Conservation (phyloP, 768 basidiomycete species). For the Tulasnella sp. region DNA sequence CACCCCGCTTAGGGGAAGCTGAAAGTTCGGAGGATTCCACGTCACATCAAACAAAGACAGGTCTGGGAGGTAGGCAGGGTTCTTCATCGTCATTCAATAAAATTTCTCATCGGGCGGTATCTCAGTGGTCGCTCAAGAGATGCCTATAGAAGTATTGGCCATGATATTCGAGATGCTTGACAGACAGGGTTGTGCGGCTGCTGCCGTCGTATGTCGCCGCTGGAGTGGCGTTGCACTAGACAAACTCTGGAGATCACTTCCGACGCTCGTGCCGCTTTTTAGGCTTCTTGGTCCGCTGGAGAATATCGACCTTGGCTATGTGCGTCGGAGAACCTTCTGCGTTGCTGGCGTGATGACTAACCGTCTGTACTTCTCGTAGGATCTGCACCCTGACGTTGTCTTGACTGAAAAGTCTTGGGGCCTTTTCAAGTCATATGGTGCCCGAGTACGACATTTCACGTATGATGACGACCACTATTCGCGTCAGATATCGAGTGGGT, state of each 20-base stretch:
- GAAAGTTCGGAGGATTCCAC: background rate
- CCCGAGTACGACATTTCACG: too few relatives aligned
- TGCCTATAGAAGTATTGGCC: background rate
- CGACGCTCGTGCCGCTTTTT: background rate
- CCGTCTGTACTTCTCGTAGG: too few relatives aligned
- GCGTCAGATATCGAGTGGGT: background rate
- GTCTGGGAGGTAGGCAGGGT: background rate
- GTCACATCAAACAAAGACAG: background rate
- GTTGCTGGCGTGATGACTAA: too few relatives aligned
- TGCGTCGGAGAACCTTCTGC: too few relatives aligned
- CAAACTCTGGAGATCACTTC: background rate
- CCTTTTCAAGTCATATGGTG: too few relatives aligned
- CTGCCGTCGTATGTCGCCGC: background rate
- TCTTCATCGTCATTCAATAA: too few relatives aligned
- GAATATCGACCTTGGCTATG: too few relatives aligned
- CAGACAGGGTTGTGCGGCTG: background rate
- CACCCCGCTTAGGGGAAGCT: too few relatives aligned
- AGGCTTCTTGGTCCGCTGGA: background rate
- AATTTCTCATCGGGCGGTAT: too few relatives aligned
- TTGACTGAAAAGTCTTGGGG: too few relatives aligned
- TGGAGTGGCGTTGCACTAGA: background rate
- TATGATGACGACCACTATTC: background rate
- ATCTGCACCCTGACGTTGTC: too few relatives aligned
- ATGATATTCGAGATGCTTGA: background rate
- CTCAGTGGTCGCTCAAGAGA: background rate